Evolutionary conservation across 192 early-diverging fungal species (phyloP).

Genomic region (Phycomyces nitens): DNA sequence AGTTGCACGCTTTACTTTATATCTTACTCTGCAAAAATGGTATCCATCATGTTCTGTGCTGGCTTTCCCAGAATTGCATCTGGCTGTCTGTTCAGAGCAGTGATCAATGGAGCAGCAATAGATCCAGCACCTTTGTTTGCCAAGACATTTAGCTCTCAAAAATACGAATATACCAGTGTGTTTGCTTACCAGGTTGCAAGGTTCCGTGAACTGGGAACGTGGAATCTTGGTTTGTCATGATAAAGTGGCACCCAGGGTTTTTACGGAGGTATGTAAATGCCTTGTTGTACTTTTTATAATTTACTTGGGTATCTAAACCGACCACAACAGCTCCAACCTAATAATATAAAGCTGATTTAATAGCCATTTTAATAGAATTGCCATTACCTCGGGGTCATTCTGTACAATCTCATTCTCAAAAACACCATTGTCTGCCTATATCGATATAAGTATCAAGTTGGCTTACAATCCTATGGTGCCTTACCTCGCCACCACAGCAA

Average conservation of each 20-base stretch:
- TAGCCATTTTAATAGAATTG: neutral
- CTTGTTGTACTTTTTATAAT: conserved; percentile 90
- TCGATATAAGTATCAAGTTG: neutral
- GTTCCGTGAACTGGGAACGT: conserved; percentile 81
- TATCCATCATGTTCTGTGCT: conserved; percentile 88
- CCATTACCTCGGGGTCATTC: conserved; percentile 43
- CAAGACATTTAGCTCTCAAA: too few relatives aligned
- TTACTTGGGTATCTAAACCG: conserved; percentile 90
- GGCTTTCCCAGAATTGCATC: conserved; percentile 89
- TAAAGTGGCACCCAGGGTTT: conserved; percentile 72
- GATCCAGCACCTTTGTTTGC: conserved; percentile 85
- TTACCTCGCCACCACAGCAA: conserved; percentile 47
- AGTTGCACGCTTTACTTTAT: neutral
- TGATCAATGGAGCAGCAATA: conserved; percentile 67
- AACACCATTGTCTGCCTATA: conserved; percentile 46
- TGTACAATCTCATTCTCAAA: conserved; percentile 47
- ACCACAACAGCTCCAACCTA: conserved; percentile 86
- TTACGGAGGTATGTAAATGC: conserved; percentile 80
- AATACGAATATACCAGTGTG: conserved; percentile 1
- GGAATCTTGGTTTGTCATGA: conserved; percentile 90
- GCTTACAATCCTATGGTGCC: neutral
- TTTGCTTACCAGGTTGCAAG: conserved; percentile 63
- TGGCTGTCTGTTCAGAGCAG: conserved; percentile 78
- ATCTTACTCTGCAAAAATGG: conserved; percentile 76
- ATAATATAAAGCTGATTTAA: neutral